Conservation (phyloP, 495 filamentous ascomycete genomes). For the Penicillium psychrofluorescens region DNA sequence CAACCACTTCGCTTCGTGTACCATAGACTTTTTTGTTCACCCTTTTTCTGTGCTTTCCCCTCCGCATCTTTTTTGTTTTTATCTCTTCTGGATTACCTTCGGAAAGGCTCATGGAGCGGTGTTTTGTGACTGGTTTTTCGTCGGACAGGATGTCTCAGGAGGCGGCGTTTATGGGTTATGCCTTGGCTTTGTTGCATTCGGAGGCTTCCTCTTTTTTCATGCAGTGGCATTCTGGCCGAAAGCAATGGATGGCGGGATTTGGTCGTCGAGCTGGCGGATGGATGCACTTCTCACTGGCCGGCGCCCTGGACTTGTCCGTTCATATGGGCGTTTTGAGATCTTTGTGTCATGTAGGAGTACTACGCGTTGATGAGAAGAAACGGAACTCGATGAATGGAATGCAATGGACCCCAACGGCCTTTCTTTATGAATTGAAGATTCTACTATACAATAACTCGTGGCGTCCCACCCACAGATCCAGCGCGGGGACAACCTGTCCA, state of each 20-base stretch:
- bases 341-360: constrained; percentile 33
- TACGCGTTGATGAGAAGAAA: constrained; percentile 3
- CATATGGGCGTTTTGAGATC: constrained; percentile 10
- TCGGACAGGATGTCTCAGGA: background rate
- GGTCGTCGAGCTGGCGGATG: too few species aligned
- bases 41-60: constrained; percentile 11
- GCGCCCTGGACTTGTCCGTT: constrained; percentile 8
- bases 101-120: constrained; percentile 36
- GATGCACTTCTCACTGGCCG: constrained; percentile 2
- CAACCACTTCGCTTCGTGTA: constrained; percentile 25
- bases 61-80: constrained; percentile 5
- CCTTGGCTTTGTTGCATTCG: constrained; percentile 3
- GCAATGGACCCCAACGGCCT: background rate
- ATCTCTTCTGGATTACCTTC: constrained; percentile 17
- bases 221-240: constrained; percentile 12
- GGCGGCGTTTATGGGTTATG: constrained; percentile 32
- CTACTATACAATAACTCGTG: constrained; percentile 94
- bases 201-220: constrained; percentile 1
- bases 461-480: constrained; percentile 92
- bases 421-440: constrained; percentile 75
- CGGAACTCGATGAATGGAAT: constrained; percentile 13
- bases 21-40: constrained; percentile 22
- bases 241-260: constrained; percentile 2
- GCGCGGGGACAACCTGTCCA: constrained; percentile 75
- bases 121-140: constrained; percentile 25